Evolutionary conservation across 108 stramenopile species (phyloP).

Genomic region (Fragilaria crotonensis): DNA sequence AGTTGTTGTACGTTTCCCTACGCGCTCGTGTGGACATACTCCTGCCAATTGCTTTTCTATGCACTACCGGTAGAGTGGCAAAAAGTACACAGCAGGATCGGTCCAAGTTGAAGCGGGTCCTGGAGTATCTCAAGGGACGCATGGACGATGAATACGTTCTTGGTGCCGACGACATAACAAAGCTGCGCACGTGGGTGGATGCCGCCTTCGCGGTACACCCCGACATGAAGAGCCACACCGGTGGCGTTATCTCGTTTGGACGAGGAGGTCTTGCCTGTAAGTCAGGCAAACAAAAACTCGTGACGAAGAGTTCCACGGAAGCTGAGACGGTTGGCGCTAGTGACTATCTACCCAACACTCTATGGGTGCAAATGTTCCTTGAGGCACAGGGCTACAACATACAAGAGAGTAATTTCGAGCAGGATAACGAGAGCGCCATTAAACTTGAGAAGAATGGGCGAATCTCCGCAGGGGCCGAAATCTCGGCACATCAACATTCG

Average conservation of each 20-base stretch:
- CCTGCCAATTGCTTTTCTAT: conserved; percentile 11
- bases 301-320: conserved; percentile 38
- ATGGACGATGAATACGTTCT: background rate
- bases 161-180: background rate
- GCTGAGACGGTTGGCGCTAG: conserved; percentile 31
- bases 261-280: no score
- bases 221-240: conserved; percentile 47
- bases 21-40: conserved; percentile 7
- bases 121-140: conserved; percentile 10
- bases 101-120: conserved; percentile 8
- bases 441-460: conserved; percentile 37
- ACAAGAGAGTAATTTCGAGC: conserved; percentile 22
- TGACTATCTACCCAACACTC: conserved; percentile 26
- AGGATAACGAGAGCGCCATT: conserved; percentile 47
- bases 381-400: conserved; percentile 33
- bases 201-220: conserved; percentile 34
- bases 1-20: conserved; percentile 5
- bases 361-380: conserved; percentile 39
- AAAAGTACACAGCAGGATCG: conserved; percentile 10
- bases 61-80: conserved; percentile 16
- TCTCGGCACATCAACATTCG: conserved; percentile 33
- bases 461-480: conserved; percentile 24
- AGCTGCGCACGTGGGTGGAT: conserved; percentile 40
- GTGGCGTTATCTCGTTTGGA: conserved; percentile 31
- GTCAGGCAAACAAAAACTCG: no score